Evolutionary conservation across 352 stramenopile species (phyloP), one percentile per base, ranked within the genome.

Genomic region (Elongisporangium prolatum): DNA sequence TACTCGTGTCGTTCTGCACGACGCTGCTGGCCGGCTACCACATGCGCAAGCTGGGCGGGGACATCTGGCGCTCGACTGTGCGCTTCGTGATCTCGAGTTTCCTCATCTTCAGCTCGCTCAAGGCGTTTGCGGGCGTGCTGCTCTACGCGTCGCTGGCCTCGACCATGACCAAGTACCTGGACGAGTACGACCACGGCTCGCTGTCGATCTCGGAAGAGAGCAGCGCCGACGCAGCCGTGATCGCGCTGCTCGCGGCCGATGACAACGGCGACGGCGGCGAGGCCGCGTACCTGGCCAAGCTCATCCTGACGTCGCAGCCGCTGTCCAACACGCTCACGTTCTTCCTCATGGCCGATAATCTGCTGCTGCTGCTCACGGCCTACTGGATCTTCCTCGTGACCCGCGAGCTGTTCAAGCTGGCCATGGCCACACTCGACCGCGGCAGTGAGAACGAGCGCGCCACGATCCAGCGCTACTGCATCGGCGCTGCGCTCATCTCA

Each of bases 361-460:
- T 89, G 20, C 81, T 84, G 37, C 83, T 86, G 57, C 61, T 89
- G 21, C 60, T 89, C 14, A 82, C 72, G 49, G 79, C 79, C 10
- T 89, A 86, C 63, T 89, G 79, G 79, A 81, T 89, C 52, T 77
- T 84, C 47, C 52, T 86, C 11, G 54, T 89, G 2, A 80, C 77
- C 7, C 48, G 61, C 9, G 79, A 89, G 34, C 56, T 89, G 3
- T 89, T 84, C 61, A 80, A 84, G 58, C 63, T 89, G 17, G 76
- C 79, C 0, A 84, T 81, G 72, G 56, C 63, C 6, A 86, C 79
- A 13, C 49, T 86, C 40, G 79, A 89, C 57, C 72, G 79, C 25
- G 79, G 79, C 14, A 56, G 69, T 21, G 47, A 66, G 38, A 71
- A 69, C 24, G 79, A 89, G 51, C 77, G 77, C n/a, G 57, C 55